Evolutionary conservation across 176 grass and related monocot genomes (phyloP).

Genomic region (Oropetium thomaeum): DNA sequence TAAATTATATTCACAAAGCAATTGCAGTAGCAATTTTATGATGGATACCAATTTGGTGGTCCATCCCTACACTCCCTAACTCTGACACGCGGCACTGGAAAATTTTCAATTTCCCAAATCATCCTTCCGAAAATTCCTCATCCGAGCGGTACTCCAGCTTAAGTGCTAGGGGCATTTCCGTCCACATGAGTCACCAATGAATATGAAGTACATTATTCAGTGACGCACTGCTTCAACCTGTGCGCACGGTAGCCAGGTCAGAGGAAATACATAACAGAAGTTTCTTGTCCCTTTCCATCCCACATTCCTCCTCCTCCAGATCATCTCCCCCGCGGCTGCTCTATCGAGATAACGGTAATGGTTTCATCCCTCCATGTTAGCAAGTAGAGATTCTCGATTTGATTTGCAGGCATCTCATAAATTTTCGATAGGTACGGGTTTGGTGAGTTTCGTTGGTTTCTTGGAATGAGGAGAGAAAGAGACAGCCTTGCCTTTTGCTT

Average conservation of each 20-base stretch:
- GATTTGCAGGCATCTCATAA: background rate
- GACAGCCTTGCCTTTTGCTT: background rate
- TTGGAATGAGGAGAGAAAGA: background rate
- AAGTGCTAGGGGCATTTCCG: background rate
- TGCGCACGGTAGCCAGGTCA: background rate
- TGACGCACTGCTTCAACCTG: background rate
- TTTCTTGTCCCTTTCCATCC: background rate
- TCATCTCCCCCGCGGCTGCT: background rate
- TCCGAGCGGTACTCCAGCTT: too few relatives aligned
- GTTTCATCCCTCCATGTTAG: background rate
- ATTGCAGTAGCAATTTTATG: too few relatives aligned
- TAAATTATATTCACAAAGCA: too few relatives aligned
- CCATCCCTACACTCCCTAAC: background rate
- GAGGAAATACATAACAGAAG: background rate
- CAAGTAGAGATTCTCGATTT: background rate
- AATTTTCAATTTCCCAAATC: background rate
- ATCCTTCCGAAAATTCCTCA: background rate
- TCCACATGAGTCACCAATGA: background rate
- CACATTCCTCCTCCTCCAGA: background rate
- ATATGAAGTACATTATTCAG: background rate
- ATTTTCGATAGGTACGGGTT: background rate
- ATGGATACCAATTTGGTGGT: too few relatives aligned
- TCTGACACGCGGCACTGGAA: background rate
- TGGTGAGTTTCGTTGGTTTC: constrained; percentile 1
- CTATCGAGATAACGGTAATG: constrained; percentile 18